These are phyloP conservation scores for Hypomontagnella monticulosa DNA, from an alignment of 495 filamentous ascomycete genomes.

Conservation along the genomic window DNA sequence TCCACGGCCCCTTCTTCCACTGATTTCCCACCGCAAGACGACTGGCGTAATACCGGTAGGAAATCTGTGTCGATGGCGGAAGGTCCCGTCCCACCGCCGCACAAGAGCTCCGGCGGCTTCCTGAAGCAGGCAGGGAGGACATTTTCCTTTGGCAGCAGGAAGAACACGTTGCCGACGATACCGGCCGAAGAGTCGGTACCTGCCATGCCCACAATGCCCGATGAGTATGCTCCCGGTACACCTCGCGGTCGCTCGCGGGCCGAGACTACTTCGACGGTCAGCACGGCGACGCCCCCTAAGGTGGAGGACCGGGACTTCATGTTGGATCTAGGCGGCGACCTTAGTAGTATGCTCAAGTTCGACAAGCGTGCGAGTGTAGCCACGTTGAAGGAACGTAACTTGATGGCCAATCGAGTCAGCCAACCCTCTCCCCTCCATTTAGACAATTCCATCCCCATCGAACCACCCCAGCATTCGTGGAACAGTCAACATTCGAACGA, in stretches of 20 bases:
- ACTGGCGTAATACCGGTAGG: constrained; percentile 57
- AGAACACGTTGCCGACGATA: constrained; percentile 57
- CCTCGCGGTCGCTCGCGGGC: constrained; percentile 53
- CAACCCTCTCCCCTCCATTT: constrained; percentile 67
- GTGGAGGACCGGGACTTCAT: constrained; percentile 68
- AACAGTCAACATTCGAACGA: constrained; percentile 73
- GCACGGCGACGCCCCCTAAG: constrained; percentile 76
- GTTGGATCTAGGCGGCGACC: constrained; percentile 67
- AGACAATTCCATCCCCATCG: constrained; percentile 64
- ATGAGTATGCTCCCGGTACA: constrained; percentile 43
- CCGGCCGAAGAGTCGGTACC: constrained; percentile 53
- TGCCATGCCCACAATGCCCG: constrained; percentile 45
- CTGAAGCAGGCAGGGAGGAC: constrained; percentile 75
- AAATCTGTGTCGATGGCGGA: constrained; percentile 57
- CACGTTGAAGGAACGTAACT: constrained; percentile 50
- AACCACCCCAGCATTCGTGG: constrained; percentile 73
- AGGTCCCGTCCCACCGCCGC: constrained; percentile 66
- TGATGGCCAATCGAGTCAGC: constrained; percentile 51
- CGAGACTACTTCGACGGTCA: constrained; percentile 62
- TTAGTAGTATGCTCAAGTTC: constrained; percentile 73
- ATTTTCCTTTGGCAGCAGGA: constrained; percentile 75
- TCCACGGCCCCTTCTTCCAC: constrained; percentile 79
- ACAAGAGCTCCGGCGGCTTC: constrained; percentile 61
- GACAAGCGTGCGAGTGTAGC: constrained; percentile 65
- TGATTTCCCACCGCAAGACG: constrained; percentile 66